phyloP scores from a whole-genome alignment of 2,329 filamentous ascomycete species.

The Cercospora sojina region DNA sequence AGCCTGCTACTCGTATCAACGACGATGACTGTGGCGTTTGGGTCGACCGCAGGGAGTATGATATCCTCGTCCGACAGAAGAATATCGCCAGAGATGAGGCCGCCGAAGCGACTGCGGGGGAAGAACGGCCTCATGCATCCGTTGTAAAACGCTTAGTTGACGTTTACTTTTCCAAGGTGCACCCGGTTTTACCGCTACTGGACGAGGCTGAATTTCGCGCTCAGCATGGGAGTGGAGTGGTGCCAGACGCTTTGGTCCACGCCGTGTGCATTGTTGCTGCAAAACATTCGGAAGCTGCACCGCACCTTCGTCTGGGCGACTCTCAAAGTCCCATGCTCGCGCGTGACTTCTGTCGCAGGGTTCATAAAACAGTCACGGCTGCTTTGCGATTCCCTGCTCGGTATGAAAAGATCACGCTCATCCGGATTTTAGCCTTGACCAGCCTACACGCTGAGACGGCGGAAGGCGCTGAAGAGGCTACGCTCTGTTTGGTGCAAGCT shows the following conservation, averaged over 20 bases:
- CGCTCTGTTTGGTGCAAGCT: conserved; percentile 45
- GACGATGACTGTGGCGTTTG: conserved; percentile 39
- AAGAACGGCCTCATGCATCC: conserved; percentile 37
- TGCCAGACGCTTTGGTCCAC: conserved; percentile 44
- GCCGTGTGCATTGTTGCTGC: conserved; percentile 51
- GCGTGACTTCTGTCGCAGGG: conserved; percentile 46
- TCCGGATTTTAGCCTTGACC: conserved; percentile 48
- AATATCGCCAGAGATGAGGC: conserved; percentile 20
- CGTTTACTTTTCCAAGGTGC: conserved; percentile 48
- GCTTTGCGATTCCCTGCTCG: conserved; percentile 44
- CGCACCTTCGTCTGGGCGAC: conserved; percentile 42
- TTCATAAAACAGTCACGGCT: conserved; percentile 46
- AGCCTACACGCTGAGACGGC: conserved; percentile 50
- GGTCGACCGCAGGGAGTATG: conserved; percentile 38
- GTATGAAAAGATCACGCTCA: conserved; percentile 49
- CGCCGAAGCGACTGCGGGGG: conserved; percentile 9
- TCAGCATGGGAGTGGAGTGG: conserved; percentile 39
- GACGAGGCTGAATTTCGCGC: conserved; percentile 45
- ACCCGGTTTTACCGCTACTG: conserved; percentile 50
- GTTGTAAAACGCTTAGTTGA: conserved; percentile 43
- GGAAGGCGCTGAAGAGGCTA: conserved; percentile 49
- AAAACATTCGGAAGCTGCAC: conserved; percentile 47
- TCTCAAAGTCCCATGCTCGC: conserved; percentile 39
- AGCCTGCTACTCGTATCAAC: conserved; percentile 18
- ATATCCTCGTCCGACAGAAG: conserved; percentile 31